Evolutionary conservation across 2,329 filamentous ascomycete species (phyloP).

Genomic region (Alternaria viburni): DNA sequence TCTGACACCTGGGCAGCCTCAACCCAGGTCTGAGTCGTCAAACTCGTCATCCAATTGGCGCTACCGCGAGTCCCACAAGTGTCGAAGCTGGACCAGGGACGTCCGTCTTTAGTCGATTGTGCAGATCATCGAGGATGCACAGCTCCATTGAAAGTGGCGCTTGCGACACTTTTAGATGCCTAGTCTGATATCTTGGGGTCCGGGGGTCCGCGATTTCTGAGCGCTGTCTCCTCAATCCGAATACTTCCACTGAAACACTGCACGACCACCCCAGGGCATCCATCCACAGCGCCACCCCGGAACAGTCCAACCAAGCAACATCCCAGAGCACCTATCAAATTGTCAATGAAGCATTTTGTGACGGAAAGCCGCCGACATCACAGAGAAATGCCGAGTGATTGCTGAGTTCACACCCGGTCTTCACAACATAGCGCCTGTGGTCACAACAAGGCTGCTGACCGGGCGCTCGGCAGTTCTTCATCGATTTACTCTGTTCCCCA

Average conservation of each 20-base stretch:
- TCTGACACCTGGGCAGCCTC: not conserved
- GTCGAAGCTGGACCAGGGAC: conserved; percentile 1
- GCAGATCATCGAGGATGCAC: conserved; percentile 9
- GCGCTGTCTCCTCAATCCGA: not conserved
- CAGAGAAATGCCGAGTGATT: conserved; percentile 9
- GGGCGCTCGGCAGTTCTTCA: conserved; percentile 1
- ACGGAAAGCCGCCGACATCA: not conserved
- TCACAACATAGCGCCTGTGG: not conserved
- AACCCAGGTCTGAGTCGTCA: not conserved
- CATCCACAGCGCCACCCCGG: conserved; percentile 5
- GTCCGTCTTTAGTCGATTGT: not conserved
- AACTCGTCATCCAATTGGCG: conserved; percentile 2
- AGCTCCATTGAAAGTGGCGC: conserved; percentile 5
- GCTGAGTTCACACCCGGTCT: not conserved
- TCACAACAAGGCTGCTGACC: conserved; percentile 4
- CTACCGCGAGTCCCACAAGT: conserved; percentile 3
- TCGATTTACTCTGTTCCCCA: conserved; percentile 1
- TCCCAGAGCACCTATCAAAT: conserved; percentile 7
- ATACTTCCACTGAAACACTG: conserved; percentile 1
- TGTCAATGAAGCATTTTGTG: conserved; percentile 1
- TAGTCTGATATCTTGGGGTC: conserved; percentile 3
- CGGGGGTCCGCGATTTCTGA: conserved; percentile 1
- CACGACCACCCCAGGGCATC: conserved; percentile 4
- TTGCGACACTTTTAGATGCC: conserved; percentile 1
- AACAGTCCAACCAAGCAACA: conserved; percentile 9